Evolutionary conservation across 2,329 filamentous ascomycete genomes (phyloP), one percentile per base, ranked within the genome.

Genomic region (Aspergillus ustus): DNA sequence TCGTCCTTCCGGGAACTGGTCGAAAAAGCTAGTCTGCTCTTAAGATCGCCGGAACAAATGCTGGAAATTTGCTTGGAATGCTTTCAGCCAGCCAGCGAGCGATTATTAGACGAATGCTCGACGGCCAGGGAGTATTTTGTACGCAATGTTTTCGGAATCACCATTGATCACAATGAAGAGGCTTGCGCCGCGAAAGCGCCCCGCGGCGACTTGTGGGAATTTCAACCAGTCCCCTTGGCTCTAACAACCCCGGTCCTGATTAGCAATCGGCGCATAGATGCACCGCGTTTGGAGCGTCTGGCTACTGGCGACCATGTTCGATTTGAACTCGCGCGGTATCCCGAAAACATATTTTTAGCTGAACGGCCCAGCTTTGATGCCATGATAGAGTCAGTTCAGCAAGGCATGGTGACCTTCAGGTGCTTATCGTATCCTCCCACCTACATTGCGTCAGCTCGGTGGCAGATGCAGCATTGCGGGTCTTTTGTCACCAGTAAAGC

Each of bases 191-290:
- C 49, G 7, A 52, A 19, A 3, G 15, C 49, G 8, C 49, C 49
- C 7, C 28, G n/a, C 29, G 25, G 22, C 25, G 49, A 52, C 28
- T 52, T 52, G n/a, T 52, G 49, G 49, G 28, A 8, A 52, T 52
- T 52, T 20, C 28, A 52, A 13, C 49, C 28, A 15, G 49, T 52
- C 6, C 28, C 49, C 28, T 20, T 52, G 49, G 28, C 28, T 20
- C 29, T 52, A 13, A 52, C 28, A 52, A 34, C 19, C n/a, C 49
- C 49, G 4, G 31, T 40, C 50, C 34, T 52, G 50, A 25, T 19
- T 40, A 52, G 50, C 50, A 25, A 52, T 40, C 29, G 31, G 8
- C 50, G 31, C 50, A 52, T 52, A 52, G 50, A 52, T 15, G 50
- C 50, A 52, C 50, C 50, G 11, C 50, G 37, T 11, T 31, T 52